Percentiles rank a stretch among this genome's conserved stretches.
phyloP scores from a whole-genome alignment of 2,329 filamentous ascomycete species.

The Ceratocystis albifundus region DNA sequence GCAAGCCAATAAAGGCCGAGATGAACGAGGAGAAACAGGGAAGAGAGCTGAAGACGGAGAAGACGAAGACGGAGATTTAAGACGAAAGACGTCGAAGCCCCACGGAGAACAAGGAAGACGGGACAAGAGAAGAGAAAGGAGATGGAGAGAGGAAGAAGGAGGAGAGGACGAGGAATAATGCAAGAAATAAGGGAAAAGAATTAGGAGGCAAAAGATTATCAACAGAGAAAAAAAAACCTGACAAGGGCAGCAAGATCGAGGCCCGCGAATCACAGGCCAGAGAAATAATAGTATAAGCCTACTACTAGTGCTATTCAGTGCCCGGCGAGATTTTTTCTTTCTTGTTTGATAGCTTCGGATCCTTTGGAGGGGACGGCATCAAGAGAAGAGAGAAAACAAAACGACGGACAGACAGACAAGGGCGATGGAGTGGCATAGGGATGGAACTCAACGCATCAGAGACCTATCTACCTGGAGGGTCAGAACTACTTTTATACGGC shows the following conservation, averaged over 20 bases:
- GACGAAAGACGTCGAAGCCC: not conserved
- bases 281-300: constrained; percentile 9
- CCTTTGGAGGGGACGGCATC: not conserved
- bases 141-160: not conserved
- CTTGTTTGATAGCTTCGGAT: not conserved
- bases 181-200: not conserved
- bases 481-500: too few relatives aligned
- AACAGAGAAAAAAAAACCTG: constrained; percentile 11
- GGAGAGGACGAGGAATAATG: not conserved
- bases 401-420: too few relatives aligned
- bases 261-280: constrained; percentile 14
- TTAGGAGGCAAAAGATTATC: not conserved
- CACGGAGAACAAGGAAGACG: not conserved
- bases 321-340: not conserved
- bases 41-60: not conserved
- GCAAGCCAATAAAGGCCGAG: constrained; percentile 10
- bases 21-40: constrained; percentile 1
- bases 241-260: constrained; percentile 4
- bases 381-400: constrained; percentile 1
- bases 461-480: too few relatives aligned
- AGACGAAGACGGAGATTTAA: not conserved
- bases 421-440: not conserved
- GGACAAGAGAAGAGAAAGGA: not conserved
- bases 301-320: not conserved
- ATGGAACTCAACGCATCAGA: too few relatives aligned